Evolutionary conservation across 139 green algal species (phyloP).

Genomic region (Ettlia oleoabundans): DNA sequence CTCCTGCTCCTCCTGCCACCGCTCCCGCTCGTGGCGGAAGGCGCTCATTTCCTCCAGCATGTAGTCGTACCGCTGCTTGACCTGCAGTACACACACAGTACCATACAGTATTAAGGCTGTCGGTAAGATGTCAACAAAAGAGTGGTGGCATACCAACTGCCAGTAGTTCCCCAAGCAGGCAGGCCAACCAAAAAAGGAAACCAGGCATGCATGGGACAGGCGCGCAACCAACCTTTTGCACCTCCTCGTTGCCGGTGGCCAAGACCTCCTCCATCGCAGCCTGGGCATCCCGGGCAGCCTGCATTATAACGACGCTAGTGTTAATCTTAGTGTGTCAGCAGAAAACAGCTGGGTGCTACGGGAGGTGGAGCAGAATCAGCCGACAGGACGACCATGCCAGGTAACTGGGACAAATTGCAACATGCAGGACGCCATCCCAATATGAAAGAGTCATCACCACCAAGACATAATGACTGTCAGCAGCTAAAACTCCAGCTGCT

Average conservation of each 20-base stretch:
- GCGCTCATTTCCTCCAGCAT: slow-evolving; percentile 35
- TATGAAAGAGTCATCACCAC: too few species aligned
- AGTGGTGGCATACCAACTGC: neutral
- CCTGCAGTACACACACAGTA: neutral
- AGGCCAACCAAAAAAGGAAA: neutral
- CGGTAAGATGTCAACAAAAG: neutral
- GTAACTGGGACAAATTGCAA: too few species aligned
- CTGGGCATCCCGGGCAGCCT: slow-evolving; percentile 40
- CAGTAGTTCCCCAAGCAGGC: neutral
- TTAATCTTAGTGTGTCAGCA: too few species aligned
- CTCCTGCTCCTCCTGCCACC: slow-evolving; percentile 25
- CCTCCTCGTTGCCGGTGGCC: slow-evolving; percentile 18
- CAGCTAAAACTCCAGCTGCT: neutral
- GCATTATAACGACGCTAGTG: neutral
- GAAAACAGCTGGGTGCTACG: too few species aligned
- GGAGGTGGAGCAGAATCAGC: too few species aligned
- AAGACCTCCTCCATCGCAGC: slow-evolving; percentile 38
- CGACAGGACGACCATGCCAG: too few species aligned
- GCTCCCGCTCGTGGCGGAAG: slow-evolving; percentile 12
- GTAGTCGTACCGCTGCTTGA: slow-evolving; percentile 36
- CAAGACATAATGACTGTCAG: neutral
- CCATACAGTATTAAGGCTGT: neutral
- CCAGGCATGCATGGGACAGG: neutral
- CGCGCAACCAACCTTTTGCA: slow-evolving; percentile 16
- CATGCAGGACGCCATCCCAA: too few species aligned